Evolutionary conservation across 2,329 filamentous ascomycete species (phyloP).

Genomic region (Alternaria alternata): DNA sequence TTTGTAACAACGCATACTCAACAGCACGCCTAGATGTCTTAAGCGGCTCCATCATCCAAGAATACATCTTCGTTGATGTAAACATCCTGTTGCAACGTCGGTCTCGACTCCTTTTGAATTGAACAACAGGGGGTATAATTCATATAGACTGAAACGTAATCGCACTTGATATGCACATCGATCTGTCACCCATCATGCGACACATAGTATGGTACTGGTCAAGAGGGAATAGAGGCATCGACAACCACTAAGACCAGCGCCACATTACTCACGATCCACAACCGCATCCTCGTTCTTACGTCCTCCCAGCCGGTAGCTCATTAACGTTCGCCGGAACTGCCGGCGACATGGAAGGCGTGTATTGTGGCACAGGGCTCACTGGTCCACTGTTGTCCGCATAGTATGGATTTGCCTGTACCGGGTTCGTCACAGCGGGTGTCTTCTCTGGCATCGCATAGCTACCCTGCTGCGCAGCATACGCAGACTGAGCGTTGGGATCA

Average conservation of each 20-base stretch:
- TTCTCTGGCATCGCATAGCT: slow-evolving; percentile 13
- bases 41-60: neutral
- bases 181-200: neutral
- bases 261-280: neutral
- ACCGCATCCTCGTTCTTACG: neutral
- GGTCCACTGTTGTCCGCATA: slow-evolving; percentile 14
- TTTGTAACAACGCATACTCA: neutral
- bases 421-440: slow-evolving; percentile 2
- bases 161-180: neutral
- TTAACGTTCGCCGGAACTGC: slow-evolving; percentile 11
- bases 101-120: neutral
- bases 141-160: neutral
- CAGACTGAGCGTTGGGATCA: slow-evolving; percentile 11
- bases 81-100: neutral
- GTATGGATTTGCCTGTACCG: slow-evolving; percentile 8
- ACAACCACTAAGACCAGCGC: neutral
- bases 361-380: slow-evolving; percentile 21
- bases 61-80: neutral
- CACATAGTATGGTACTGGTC: neutral
- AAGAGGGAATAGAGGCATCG: neutral
- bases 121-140: neutral
- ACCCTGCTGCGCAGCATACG: slow-evolving; percentile 9
- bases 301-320: slow-evolving; percentile 19
- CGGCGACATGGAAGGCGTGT: slow-evolving; percentile 5
- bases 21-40: neutral